These are phyloP conservation scores for Vinca major DNA, from an alignment of 305 asterid species.

Conservation along the genomic window DNA sequence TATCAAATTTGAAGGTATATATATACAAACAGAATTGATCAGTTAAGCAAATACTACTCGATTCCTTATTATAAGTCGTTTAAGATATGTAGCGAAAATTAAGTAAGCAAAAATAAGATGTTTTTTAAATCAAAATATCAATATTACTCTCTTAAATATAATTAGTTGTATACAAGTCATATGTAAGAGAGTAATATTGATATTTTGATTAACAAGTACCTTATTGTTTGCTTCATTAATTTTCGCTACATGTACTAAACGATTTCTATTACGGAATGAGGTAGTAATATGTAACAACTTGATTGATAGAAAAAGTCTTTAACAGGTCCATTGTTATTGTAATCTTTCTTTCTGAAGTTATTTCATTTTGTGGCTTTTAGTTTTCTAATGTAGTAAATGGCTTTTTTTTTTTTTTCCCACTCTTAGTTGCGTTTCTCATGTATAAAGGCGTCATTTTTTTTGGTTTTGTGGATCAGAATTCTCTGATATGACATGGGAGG, in stretches of 20 bases:
- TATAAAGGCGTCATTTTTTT: neutral
- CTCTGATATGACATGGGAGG: constrained; percentile 91
- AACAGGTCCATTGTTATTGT: neutral
- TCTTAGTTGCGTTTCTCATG: neutral
- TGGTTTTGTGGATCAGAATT: constrained; percentile 42
- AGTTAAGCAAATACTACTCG: too few species aligned
- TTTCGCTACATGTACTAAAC: too few species aligned
- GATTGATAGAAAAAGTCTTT: neutral
- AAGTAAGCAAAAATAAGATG: too few species aligned
- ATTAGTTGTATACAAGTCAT: too few species aligned
- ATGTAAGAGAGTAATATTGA: too few species aligned
- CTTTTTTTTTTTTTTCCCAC: neutral
- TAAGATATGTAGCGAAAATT: too few species aligned
- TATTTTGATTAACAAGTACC: too few species aligned
- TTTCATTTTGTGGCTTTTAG: neutral
- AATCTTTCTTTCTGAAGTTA: neutral
- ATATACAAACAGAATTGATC: too few species aligned
- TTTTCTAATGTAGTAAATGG: neutral
- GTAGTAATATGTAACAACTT: neutral
- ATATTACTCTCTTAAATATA: too few species aligned
- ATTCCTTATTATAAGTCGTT: too few species aligned
- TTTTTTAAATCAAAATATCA: too few species aligned
- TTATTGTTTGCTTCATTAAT: too few species aligned
- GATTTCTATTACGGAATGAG: neutral
- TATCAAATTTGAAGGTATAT: neutral